These are phyloP conservation scores for Leishmania mexicana DNA, from an alignment of 208 protist species.

Conservation along the genomic window DNA sequence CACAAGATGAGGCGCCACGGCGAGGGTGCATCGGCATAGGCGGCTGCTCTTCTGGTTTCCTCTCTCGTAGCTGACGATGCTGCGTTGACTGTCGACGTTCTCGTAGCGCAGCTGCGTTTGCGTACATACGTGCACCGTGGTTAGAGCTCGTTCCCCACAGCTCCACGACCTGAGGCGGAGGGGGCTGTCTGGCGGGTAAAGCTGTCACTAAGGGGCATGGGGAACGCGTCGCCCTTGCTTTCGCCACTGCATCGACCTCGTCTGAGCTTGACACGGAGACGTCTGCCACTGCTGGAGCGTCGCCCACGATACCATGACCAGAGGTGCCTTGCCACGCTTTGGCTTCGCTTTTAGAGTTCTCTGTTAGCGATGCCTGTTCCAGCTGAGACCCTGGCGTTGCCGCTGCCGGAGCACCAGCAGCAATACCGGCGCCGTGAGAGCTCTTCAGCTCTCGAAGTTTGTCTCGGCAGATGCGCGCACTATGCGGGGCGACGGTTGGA, in stretches of 20 bases:
- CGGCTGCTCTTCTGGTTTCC: neutral
- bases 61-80: neutral
- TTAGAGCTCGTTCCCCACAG: neutral
- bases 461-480: constrained; percentile 17
- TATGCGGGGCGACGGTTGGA: constrained; percentile 15
- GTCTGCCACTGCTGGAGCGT: neutral
- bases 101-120: neutral
- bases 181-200: neutral
- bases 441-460: constrained; percentile 22
- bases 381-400: neutral
- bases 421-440: too few species aligned
- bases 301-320: neutral
- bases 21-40: neutral
- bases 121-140: neutral
- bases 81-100: neutral
- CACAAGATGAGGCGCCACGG: neutral
- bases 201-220: neutral
- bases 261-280: constrained; percentile 2
- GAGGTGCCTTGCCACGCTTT: neutral
- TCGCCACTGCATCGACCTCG: neutral
- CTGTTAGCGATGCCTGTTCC: neutral
- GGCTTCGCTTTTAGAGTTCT: neutral
- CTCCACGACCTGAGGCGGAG: neutral
- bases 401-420: neutral
- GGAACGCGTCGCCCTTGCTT: neutral